Evolutionary conservation across 2,329 filamentous ascomycete species (phyloP).

Genomic region (Beauveria australis): DNA sequence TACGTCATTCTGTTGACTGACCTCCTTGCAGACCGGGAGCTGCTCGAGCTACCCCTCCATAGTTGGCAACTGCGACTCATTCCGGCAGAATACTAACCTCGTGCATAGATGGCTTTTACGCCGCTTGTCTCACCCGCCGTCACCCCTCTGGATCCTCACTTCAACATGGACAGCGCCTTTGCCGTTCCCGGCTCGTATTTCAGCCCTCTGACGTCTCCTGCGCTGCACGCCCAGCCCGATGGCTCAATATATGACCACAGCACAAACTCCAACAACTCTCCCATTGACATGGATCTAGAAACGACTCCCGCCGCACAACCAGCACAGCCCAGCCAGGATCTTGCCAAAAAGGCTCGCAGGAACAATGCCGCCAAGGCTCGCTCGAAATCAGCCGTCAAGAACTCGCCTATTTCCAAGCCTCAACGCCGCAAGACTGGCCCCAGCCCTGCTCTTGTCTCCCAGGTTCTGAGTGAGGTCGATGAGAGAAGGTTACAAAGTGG

Average conservation of each 20-base stretch:
- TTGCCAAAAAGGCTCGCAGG: constrained; percentile 45
- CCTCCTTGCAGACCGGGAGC: too few species aligned
- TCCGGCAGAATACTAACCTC: constrained; percentile 13
- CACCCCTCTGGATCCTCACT: constrained; percentile 67
- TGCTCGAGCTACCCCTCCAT: too few species aligned
- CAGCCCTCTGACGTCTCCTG: constrained; percentile 74
- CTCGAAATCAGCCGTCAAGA: constrained; percentile 47
- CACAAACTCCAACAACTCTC: constrained; percentile 43
- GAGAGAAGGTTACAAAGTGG: constrained; percentile 30
- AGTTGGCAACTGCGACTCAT: neutral
- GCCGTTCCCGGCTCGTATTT: constrained; percentile 66
- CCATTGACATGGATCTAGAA: constrained; percentile 49
- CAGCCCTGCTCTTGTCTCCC: constrained; percentile 48
- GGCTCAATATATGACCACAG: constrained; percentile 37
- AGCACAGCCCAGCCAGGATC: constrained; percentile 33
- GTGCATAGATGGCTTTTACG: constrained; percentile 61
- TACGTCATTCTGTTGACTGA: constrained; percentile 26
- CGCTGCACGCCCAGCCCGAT: constrained; percentile 64
- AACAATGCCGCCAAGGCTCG: constrained; percentile 44
- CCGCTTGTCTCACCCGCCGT: constrained; percentile 79
- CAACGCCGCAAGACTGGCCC: constrained; percentile 44
- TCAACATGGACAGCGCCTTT: constrained; percentile 50
- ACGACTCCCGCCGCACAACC: constrained; percentile 26
- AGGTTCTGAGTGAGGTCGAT: constrained; percentile 46
- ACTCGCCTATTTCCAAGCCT: constrained; percentile 66